These are phyloP conservation scores for Salvia miltiorrhiza DNA, from an alignment of 257 asterid species.

Conservation along the genomic window DNA sequence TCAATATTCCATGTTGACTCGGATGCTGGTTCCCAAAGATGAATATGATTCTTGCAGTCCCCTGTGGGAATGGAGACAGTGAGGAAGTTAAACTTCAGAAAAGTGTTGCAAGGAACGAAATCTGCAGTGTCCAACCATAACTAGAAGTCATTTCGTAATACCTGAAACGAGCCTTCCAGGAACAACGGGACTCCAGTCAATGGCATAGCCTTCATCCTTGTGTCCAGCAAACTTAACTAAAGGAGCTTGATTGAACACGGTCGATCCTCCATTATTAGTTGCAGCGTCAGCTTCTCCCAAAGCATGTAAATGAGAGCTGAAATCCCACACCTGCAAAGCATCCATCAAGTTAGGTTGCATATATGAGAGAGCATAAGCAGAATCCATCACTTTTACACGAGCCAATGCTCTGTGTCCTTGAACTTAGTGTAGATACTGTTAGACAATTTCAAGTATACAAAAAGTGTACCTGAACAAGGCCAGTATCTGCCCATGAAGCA, in stretches of 20 bases:
- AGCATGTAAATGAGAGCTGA: conserved; percentile 71
- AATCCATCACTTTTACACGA: neutral
- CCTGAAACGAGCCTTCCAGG: conserved; percentile 94
- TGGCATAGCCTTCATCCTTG: conserved; percentile 94
- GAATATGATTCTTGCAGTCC: conserved; percentile 79
- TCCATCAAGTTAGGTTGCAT: neutral
- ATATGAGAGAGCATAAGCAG: neutral
- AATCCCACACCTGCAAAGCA: conserved; percentile 82
- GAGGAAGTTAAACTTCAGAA: neutral
- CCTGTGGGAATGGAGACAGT: conserved; percentile 35
- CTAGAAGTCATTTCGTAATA: conserved; percentile 15
- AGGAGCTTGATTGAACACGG: conserved; percentile 62
- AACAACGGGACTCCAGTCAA: conserved; percentile 93
- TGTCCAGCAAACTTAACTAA: conserved; percentile 71
- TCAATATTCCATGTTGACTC: conserved; percentile 76
- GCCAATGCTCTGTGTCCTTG: no score
- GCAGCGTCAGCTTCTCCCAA: conserved; percentile 59
- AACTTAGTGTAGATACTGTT: no score
- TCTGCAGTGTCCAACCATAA: conserved; percentile 23
- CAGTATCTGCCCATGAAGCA: conserved; percentile 88
- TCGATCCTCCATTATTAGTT: conserved; percentile 40
- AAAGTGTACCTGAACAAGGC: conserved; percentile 75
- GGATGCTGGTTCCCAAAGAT: conserved; percentile 90
- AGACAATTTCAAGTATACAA: neutral
- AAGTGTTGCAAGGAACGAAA: neutral